Evolutionary conservation across 768 basidiomycete species (phyloP).

Genomic region (Hirschioporus abietinus): DNA sequence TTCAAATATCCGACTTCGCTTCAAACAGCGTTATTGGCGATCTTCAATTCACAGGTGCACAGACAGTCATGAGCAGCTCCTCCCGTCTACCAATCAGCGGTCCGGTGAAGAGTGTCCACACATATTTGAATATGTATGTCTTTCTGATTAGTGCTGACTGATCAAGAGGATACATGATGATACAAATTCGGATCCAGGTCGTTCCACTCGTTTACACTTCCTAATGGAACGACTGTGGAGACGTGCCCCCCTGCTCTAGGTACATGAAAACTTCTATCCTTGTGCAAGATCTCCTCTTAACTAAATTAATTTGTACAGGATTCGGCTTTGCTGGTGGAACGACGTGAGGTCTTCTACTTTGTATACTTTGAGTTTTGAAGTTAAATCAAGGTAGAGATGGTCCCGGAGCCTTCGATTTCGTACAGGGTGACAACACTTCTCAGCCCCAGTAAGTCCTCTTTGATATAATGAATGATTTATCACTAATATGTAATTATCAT

Average conservation of each 20-base stretch:
- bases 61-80: constrained; percentile 51
- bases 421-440: constrained; percentile 67
- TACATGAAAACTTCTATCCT: constrained; percentile 26
- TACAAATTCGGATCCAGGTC: constrained; percentile 35
- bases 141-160: constrained; percentile 7
- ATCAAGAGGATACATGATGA: constrained; percentile 8
- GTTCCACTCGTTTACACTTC: constrained; percentile 54
- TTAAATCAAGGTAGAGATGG: constrained; percentile 50
- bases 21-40: constrained; percentile 71
- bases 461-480: constrained; percentile 7
- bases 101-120: constrained; percentile 63
- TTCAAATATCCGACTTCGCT: constrained; percentile 68
- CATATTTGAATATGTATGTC: constrained; percentile 62
- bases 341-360: constrained; percentile 40
- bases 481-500: constrained; percentile 11
- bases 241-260: constrained; percentile 82
- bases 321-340: constrained; percentile 78
- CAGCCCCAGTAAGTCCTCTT: constrained; percentile 41
- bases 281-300: constrained; percentile 2
- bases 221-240: constrained; percentile 59
- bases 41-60: constrained; percentile 64
- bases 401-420: constrained; percentile 73
- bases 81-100: constrained; percentile 46
- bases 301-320: constrained; percentile 34
- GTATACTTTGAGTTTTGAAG: neutral